These are phyloP conservation scores for Amylostereum areolatum DNA, from an alignment of 1,284 basidiomycete species.

Conservation along the genomic window DNA sequence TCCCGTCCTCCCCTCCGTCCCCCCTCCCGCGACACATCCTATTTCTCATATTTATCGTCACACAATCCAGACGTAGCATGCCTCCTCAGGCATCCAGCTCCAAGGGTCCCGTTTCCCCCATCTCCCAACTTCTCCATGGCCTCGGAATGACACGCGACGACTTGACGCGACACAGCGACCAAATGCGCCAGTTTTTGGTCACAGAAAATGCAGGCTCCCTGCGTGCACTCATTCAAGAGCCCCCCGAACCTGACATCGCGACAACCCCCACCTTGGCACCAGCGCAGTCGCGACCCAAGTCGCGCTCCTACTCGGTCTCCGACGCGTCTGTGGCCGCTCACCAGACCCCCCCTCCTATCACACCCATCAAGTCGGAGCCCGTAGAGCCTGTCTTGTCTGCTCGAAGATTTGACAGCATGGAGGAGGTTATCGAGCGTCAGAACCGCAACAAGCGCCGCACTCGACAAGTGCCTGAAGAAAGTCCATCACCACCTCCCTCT, in stretches of 20 bases:
- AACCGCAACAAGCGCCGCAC: slow-evolving; percentile 47
- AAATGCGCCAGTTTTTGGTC: slow-evolving; percentile 70
- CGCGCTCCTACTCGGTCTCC: slow-evolving; percentile 44
- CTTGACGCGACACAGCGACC: slow-evolving; percentile 54
- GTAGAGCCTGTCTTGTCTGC: slow-evolving; percentile 38
- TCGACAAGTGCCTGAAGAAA: slow-evolving; percentile 35
- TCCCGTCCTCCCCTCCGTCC: no score
- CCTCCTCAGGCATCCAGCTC: no score
- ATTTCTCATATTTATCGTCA: no score
- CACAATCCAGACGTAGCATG: no score
- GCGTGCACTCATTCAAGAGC: slow-evolving; percentile 35
- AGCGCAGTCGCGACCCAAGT: slow-evolving; percentile 24
- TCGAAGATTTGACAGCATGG: slow-evolving; percentile 66
- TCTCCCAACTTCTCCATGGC: slow-evolving; percentile 57
- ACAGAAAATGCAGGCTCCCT: slow-evolving; percentile 38
- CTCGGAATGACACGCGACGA: slow-evolving; percentile 70
- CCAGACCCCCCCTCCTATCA: slow-evolving; percentile 38
- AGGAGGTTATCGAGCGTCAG: slow-evolving; percentile 65
- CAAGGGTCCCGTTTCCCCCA: slow-evolving; percentile 36
- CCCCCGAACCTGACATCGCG: slow-evolving; percentile 9
- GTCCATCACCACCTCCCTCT: slow-evolving; percentile 40
- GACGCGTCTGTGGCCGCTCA: slow-evolving; percentile 31
- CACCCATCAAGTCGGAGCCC: slow-evolving; percentile 58
- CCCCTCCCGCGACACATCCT: no score
- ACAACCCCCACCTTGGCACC: slow-evolving; percentile 33